Conservation (phyloP, 192 early-diverging fungal genomes). For the Dissophora ornata region DNA sequence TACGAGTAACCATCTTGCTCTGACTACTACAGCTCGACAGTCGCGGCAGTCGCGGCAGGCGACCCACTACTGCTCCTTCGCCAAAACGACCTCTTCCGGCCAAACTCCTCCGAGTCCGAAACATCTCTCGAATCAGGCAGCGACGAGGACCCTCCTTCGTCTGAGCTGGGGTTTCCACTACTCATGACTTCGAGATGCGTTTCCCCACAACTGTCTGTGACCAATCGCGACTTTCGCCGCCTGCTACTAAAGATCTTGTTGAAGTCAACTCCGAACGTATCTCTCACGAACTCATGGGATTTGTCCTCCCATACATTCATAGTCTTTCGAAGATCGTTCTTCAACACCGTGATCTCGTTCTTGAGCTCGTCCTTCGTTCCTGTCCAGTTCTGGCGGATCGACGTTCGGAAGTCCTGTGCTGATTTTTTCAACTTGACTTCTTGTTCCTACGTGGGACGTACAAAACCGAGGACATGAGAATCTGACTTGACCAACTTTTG, state of each 20-base stretch:
- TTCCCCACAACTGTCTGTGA: not conserved
- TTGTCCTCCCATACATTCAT: constrained; percentile 74
- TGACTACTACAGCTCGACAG: too few relatives aligned
- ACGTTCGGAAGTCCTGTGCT: constrained; percentile 69
- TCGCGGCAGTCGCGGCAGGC: too few relatives aligned
- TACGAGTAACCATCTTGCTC: too few relatives aligned
- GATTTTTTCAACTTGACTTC: constrained; percentile 79
- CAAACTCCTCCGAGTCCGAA: constrained; percentile 20
- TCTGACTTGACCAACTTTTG: too few relatives aligned
- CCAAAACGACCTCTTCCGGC: not conserved
- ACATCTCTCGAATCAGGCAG: constrained; percentile 17
- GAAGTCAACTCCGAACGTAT: constrained; percentile 73
- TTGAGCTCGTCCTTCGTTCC: constrained; percentile 69
- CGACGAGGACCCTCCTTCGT: not conserved
- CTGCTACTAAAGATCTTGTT: constrained; percentile 43
- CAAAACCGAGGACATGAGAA: too few relatives aligned
- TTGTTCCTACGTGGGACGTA: constrained; percentile 61
- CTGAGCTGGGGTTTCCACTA: not conserved
- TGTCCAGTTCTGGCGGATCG: constrained; percentile 71
- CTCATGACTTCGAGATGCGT: not conserved
- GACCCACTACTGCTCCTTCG: not conserved
- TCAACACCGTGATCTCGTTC: constrained; percentile 67
- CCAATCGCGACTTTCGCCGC: constrained; percentile 8
- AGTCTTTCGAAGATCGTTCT: constrained; percentile 66
- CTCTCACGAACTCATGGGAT: constrained; percentile 76